Evolutionary conservation across 2,329 filamentous ascomycete species (phyloP).

Genomic region (Metarhizium album): DNA sequence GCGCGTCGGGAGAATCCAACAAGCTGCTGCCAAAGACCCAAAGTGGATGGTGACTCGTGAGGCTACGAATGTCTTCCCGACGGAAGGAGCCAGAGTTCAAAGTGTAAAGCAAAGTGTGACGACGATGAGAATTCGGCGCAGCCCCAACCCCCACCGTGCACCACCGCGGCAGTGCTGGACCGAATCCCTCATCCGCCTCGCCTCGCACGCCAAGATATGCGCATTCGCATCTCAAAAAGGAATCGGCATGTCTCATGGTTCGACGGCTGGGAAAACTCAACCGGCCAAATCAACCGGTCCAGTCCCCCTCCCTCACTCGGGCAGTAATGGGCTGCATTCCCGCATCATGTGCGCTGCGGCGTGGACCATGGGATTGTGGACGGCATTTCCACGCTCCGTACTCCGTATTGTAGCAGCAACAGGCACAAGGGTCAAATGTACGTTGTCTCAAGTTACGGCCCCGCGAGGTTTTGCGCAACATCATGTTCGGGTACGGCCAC

Average conservation of each 20-base stretch:
- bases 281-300: background rate
- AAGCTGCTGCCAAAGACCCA: too few species aligned
- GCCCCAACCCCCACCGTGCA: too few species aligned
- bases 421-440: background rate
- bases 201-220: background rate
- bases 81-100: too few species aligned
- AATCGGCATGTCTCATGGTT: background rate
- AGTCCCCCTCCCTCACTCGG: background rate
- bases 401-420: background rate
- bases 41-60: too few species aligned
- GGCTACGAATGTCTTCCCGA: too few species aligned
- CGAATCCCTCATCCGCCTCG: too few species aligned
- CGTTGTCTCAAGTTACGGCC: too few species aligned
- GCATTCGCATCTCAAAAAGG: background rate
- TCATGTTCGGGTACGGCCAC: too few species aligned
- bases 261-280: slow-evolving; percentile 1
- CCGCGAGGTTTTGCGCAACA: too few species aligned
- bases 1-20: background rate
- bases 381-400: background rate
- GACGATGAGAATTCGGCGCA: too few species aligned
- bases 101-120: too few species aligned
- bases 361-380: background rate
- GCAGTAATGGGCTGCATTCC: background rate
- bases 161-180: too few species aligned
- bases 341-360: background rate